phyloP scores from a whole-genome alignment of 129 eudicot genomes.

The Flaveria linearis region DNA sequence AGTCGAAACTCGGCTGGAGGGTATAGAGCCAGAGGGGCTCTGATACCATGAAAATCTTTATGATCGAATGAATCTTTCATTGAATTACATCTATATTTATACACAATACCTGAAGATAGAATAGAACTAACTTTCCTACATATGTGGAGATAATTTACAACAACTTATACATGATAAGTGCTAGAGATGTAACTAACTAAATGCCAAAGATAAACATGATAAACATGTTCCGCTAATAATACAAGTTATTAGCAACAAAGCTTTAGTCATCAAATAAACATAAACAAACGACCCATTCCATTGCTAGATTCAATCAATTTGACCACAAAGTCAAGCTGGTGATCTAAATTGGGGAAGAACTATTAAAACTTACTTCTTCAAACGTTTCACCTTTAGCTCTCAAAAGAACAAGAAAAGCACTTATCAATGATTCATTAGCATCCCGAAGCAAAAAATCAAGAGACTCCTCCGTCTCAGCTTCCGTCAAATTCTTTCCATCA shows the following conservation, averaged over 20 bases:
- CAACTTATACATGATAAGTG: no score
- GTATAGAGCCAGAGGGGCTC: no score
- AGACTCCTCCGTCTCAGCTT: conserved; percentile 58
- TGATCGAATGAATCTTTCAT: no score
- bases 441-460: conserved; percentile 55
- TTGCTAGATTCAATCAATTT: not conserved
- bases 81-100: no score
- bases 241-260: not conserved
- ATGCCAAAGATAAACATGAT: no score
- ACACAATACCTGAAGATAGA: no score
- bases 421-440: conserved; percentile 58
- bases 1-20: no score
- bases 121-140: no score
- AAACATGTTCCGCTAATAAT: no score
- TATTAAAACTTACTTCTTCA: conserved; percentile 53
- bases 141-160: no score
- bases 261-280: not conserved
- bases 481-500: conserved; percentile 53
- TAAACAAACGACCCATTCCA: not conserved
- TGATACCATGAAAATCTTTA: no score
- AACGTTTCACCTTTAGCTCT: conserved; percentile 80
- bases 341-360: not conserved
- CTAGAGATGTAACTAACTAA: no score
- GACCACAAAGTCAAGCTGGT: conserved; percentile 2
- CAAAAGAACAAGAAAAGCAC: conserved; percentile 73